These are phyloP conservation scores for Phaeosphaeria sp. DNA, from an alignment of 2,329 filamentous ascomycete species.

Conservation along the genomic window DNA sequence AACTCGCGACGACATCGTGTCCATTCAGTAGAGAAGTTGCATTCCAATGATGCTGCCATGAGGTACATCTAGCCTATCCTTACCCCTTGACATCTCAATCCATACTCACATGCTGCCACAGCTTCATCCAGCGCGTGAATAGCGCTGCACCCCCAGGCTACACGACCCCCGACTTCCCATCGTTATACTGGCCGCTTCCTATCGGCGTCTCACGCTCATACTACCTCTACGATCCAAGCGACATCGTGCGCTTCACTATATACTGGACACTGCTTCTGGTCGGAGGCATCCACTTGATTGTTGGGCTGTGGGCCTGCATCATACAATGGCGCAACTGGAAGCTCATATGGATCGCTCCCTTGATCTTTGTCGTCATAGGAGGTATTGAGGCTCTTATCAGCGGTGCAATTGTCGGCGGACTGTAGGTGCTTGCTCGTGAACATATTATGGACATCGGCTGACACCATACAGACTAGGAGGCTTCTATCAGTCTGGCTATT, in stretches of 20 bases:
- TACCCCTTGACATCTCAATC: not conserved
- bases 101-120: constrained; percentile 18
- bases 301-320: constrained; percentile 73
- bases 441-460: constrained; percentile 7
- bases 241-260: constrained; percentile 88
- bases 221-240: constrained; percentile 75
- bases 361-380: constrained; percentile 74
- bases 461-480: constrained; percentile 69
- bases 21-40: not conserved
- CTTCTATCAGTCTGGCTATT: constrained; percentile 82
- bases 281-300: constrained; percentile 74
- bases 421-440: constrained; percentile 62
- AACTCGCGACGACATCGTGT: not conserved
- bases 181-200: constrained; percentile 77
- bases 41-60: constrained; percentile 37
- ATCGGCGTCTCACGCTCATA: constrained; percentile 62
- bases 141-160: constrained; percentile 65
- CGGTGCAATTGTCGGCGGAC: constrained; percentile 79
- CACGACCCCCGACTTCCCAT: constrained; percentile 75
- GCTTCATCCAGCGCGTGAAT: constrained; percentile 55
- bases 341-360: constrained; percentile 72
- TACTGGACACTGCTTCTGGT: constrained; percentile 87
- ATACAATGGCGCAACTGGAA: constrained; percentile 69
- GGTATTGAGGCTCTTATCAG: constrained; percentile 79
- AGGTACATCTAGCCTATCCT: constrained; percentile 23